phyloP scores from a whole-genome alignment of 192 early-diverging fungal genomes.

The Chytriomyces hyalinus region DNA sequence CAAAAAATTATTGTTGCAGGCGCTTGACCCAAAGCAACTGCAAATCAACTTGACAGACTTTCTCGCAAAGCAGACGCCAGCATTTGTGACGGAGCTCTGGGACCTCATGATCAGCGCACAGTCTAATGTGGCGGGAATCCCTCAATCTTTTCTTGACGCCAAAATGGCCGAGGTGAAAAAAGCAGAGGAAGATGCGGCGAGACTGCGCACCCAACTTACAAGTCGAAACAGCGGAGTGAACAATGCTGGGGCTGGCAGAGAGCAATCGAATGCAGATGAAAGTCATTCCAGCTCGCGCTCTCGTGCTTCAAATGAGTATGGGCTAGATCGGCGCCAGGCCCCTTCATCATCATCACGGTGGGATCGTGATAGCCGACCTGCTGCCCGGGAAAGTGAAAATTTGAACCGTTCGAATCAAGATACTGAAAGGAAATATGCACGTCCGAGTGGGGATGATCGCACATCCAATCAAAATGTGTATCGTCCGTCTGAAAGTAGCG shows the following conservation, averaged over 20 bases:
- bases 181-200: conserved; percentile 24
- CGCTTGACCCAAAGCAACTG: conserved; percentile 84
- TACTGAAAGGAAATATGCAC: background rate
- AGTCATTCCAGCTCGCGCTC: background rate
- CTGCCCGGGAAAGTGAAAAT: background rate
- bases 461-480: background rate
- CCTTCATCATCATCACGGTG: background rate
- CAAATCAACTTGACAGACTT: conserved; percentile 97
- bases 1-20: conserved; percentile 38
- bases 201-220: conserved; percentile 11
- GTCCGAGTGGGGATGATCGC: conserved; percentile 22
- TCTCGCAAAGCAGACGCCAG: conserved; percentile 71
- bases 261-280: background rate
- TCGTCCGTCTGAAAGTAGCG: conserved; percentile 24
- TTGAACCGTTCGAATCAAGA: background rate
- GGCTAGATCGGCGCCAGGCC: background rate
- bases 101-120: conserved; percentile 89
- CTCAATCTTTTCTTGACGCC: conserved; percentile 78
- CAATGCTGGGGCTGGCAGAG: background rate
- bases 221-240: conserved; percentile 18
- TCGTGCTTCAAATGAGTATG: background rate
- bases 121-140: conserved; percentile 79
- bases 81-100: conserved; percentile 91
- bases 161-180: conserved; percentile 80
- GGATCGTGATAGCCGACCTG: background rate